Base-by-base conservation (phyloP, 495 filamentous ascomycete genomes). In the Peziza echinospora region DNA sequence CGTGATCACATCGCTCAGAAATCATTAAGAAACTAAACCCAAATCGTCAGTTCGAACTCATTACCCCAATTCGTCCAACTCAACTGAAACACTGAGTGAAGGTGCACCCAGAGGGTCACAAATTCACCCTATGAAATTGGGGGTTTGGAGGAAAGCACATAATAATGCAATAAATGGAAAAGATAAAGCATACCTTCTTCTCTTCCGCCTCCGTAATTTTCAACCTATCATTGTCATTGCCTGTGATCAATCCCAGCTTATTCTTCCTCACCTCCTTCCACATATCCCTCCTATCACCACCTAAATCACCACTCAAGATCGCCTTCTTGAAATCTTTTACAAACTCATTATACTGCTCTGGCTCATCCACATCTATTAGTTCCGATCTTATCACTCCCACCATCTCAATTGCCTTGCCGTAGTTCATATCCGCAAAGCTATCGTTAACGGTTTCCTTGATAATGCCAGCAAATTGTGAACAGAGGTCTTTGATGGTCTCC, bases 231-330 rank as follows among this genome's bases (percentile, higher is more conserved):
- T 43, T 72, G 49, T 69, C 62, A 21, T 59, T 65, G 50, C 69
- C 66, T 42, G 80, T 78, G 56, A 96, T 75, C 53, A 94, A 64
- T 0, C 85, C 82, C 34, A 96, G 55, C 56, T 65, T 74, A 11
- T 66, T 71, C 42, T 65, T 70, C 53, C 78, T 63, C 26, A 93
- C 62, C 49, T 75, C 62, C 66, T 70, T 81, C 84, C 83, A 94
- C 63, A 94, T 71, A 57, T 89, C 84, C 49, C 67, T 70, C 26
- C 86, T 70, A 57, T 92, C 77, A 0, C 84, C 89, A 46, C 76
- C 75, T n/a, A 94, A 60, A 54, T 84, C 71, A 11, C 76, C 82
- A 0, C 62, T 65, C 24, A 84, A 53, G 2, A 96, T 53, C 41
- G 77, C 77, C 47, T 65, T 63, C 65, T 93, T 96, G 42, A 99